Evolutionary conservation across 2,329 filamentous ascomycete species (phyloP).

Genomic region (Alternaria novae-zelandiae): DNA sequence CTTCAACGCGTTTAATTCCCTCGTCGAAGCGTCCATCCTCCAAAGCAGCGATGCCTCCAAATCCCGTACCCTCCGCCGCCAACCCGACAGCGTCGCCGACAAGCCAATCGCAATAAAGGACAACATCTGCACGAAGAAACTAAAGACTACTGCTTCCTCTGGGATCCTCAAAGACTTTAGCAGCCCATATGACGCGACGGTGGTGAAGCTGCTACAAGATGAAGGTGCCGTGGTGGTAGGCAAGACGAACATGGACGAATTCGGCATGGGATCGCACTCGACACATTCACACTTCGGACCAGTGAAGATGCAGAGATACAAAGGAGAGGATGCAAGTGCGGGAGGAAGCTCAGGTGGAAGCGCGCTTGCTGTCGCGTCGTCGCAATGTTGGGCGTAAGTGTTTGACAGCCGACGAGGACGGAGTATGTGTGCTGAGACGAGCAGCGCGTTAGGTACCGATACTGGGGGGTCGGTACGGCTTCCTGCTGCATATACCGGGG

Average conservation of each 20-base stretch:
- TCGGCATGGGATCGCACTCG: slow-evolving; percentile 91
- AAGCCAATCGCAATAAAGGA: slow-evolving; percentile 57
- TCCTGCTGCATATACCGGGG: slow-evolving; percentile 84
- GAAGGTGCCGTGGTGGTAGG: slow-evolving; percentile 70
- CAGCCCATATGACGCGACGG: slow-evolving; percentile 82
- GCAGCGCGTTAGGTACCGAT: slow-evolving; percentile 83
- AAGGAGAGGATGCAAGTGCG: slow-evolving; percentile 48
- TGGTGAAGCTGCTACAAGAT: slow-evolving; percentile 71
- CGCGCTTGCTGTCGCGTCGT: slow-evolving; percentile 77
- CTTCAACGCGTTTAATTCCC: slow-evolving; percentile 50
- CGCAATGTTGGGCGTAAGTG: slow-evolving; percentile 64
- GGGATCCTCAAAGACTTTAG: slow-evolving; percentile 69
- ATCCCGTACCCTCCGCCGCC: background rate
- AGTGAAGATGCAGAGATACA: slow-evolving; percentile 58
- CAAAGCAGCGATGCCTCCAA: slow-evolving; percentile 27
- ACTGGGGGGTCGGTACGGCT: slow-evolving; percentile 89
- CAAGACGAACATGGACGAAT: slow-evolving; percentile 95
- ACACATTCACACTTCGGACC: slow-evolving; percentile 70
- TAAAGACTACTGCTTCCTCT: slow-evolving; percentile 81
- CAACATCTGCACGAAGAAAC: slow-evolving; percentile 56
- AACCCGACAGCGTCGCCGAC: slow-evolving; percentile 22
- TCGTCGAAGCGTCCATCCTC: slow-evolving; percentile 27
- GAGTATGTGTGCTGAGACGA: slow-evolving; percentile 17
- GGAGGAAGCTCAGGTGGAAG: slow-evolving; percentile 84
- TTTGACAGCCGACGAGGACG: background rate